A percentile compares a stretch with the other conserved stretches of the same genome.
Evolutionary conservation across 768 basidiomycete species (phyloP).

Genomic region (Serendipita vermifera): DNA sequence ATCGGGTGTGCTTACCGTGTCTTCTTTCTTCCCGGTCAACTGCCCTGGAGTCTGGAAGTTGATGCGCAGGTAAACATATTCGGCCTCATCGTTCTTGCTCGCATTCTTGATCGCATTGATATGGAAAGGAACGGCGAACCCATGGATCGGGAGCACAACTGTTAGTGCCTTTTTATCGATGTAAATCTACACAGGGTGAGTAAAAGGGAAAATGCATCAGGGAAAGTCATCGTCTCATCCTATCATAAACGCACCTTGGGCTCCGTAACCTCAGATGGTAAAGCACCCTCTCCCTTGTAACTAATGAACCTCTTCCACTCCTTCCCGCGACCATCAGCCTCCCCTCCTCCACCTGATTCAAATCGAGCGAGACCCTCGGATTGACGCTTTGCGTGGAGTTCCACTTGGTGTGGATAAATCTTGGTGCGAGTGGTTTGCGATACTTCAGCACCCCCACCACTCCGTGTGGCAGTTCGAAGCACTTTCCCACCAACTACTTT

Average conservation of each 20-base stretch:
- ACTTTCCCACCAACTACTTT: slow-evolving; percentile 76
- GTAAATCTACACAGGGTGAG: slow-evolving; percentile 44
- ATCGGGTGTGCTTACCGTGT: slow-evolving; percentile 50
- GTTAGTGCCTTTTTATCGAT: slow-evolving; percentile 87
- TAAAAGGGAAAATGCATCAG: background rate
- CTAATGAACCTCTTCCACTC: slow-evolving; percentile 93
- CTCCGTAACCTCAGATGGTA: slow-evolving; percentile 72
- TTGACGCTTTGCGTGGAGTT: slow-evolving; percentile 66
- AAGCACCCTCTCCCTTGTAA: slow-evolving; percentile 85
- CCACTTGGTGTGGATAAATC: slow-evolving; percentile 76
- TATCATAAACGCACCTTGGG: slow-evolving; percentile 45
- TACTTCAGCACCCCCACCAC: slow-evolving; percentile 74
- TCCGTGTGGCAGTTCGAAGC: slow-evolving; percentile 78
- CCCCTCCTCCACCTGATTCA: slow-evolving; percentile 65
- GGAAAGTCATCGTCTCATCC: slow-evolving; percentile 10
- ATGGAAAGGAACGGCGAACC: slow-evolving; percentile 94
- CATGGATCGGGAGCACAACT: slow-evolving; percentile 83
- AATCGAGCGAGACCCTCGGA: slow-evolving; percentile 68
- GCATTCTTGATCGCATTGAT: slow-evolving; percentile 98
- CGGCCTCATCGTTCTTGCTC: slow-evolving; percentile 93
- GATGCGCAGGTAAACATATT: slow-evolving; percentile 86
- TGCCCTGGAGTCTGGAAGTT: slow-evolving; percentile 99
- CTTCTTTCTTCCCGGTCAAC: slow-evolving; percentile 95
- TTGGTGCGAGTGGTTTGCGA: slow-evolving; percentile 63
- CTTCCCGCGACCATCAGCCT: slow-evolving; percentile 75